Evolutionary conservation across 805 yeast species (phyloP).

Genomic region (Ogataea ramenticola): DNA sequence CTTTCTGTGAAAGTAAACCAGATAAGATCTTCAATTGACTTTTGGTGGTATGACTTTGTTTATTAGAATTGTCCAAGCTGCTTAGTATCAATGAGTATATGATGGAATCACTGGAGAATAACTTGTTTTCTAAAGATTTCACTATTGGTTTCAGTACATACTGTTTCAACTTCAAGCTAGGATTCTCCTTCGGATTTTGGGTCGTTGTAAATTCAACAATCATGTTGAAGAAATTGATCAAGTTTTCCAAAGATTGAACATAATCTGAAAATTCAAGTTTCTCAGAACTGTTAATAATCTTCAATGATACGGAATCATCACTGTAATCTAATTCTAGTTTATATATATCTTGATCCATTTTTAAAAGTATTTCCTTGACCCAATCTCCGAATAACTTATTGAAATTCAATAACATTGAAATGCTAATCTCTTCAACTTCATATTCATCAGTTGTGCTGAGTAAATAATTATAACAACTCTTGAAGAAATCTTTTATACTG

Average conservation of each 20-base stretch:
- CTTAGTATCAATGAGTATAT: slow-evolving; percentile 20
- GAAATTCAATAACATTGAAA: slow-evolving; percentile 12
- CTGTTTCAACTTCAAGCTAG: slow-evolving; percentile 10
- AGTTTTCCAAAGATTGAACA: slow-evolving; percentile 12
- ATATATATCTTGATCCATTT: slow-evolving; percentile 8
- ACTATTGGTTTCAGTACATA: slow-evolving; percentile 14
- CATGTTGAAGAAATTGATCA: slow-evolving; percentile 17
- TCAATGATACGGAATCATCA: slow-evolving; percentile 2
- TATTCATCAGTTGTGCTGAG: slow-evolving; percentile 1
- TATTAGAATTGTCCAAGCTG: slow-evolving; percentile 9
- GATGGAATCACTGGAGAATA: slow-evolving; percentile 15
- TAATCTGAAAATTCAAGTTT: slow-evolving; percentile 1
- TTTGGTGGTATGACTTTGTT: slow-evolving; percentile 1
- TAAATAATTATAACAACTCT: slow-evolving; percentile 6
- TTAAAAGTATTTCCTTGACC: slow-evolving; percentile 10
- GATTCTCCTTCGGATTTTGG: slow-evolving; percentile 3
- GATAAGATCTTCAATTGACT: slow-evolving; percentile 14
- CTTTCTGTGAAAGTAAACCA: slow-evolving; percentile 13
- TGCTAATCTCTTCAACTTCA: slow-evolving; percentile 1
- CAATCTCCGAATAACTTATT: slow-evolving; percentile 17
- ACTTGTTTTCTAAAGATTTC: slow-evolving; percentile 12
- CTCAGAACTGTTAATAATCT: not conserved
- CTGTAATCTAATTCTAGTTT: slow-evolving; percentile 3
- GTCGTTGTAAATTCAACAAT: slow-evolving; percentile 9
- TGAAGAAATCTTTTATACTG: slow-evolving; percentile 11